These are phyloP conservation scores for Symbiodinium natans DNA, from an alignment of 73 alveolate species.

Conservation along the genomic window DNA sequence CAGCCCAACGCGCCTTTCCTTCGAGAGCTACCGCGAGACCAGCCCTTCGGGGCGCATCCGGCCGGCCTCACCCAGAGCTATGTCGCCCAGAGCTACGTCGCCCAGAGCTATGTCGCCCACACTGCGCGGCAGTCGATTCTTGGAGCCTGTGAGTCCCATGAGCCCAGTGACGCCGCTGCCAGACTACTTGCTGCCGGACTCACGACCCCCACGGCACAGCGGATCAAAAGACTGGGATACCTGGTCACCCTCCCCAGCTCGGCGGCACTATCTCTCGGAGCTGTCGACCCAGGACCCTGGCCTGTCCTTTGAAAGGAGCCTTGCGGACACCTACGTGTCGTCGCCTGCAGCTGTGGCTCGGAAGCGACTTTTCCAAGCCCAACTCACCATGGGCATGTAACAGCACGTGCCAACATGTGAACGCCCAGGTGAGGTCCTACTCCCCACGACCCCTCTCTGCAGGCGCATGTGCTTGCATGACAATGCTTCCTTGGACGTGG, in stretches of 20 bases:
- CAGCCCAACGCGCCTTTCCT: background rate
- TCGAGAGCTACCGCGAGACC: background rate
- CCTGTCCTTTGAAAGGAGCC: conserved; percentile 52
- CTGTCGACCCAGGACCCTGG: conserved; percentile 89
- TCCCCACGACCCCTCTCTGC: too few species aligned
- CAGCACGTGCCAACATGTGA: too few species aligned
- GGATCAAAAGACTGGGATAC: conserved; percentile 29
- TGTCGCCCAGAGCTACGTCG: background rate
- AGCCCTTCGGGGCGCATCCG: background rate
- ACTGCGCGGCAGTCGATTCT: background rate
- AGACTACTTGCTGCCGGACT: conserved; percentile 80
- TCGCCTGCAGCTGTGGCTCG: conserved; percentile 34
- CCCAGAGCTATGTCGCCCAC: too few species aligned
- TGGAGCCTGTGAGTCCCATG: background rate
- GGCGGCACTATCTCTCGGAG: conserved; percentile 40
- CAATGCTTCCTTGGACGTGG: too few species aligned
- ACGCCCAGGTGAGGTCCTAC: too few species aligned
- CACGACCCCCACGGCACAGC: conserved; percentile 61
- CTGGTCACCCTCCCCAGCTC: conserved; percentile 11
- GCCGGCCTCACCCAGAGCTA: background rate
- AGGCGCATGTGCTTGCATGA: too few species aligned
- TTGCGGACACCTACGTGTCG: conserved; percentile 28
- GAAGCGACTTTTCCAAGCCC: background rate
- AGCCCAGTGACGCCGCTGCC: conserved; percentile 22
- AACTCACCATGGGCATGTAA: too few species aligned